Conservation (phyloP, 108 stramenopile genomes). For the Nitzschia sp. region DNA sequence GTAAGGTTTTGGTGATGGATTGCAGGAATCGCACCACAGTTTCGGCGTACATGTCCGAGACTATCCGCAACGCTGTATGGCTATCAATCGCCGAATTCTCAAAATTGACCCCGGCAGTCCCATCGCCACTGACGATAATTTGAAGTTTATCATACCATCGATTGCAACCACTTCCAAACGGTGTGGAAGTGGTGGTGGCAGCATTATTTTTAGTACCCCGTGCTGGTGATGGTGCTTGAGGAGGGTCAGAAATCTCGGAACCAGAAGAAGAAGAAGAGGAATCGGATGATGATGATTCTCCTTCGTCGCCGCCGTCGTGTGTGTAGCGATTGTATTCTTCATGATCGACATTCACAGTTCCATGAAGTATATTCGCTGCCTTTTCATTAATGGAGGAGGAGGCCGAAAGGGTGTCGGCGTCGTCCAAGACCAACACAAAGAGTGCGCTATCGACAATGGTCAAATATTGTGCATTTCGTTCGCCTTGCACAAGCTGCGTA, state of each 20-base stretch:
- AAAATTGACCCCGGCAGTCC: conserved; percentile 74
- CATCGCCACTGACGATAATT: conserved; percentile 57
- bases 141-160: conserved; percentile 92
- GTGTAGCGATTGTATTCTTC: background rate
- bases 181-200: no score
- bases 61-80: conserved; percentile 84
- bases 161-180: conserved; percentile 69
- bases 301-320: no score
- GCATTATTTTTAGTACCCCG: no score
- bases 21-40: conserved; percentile 82
- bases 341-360: conserved; percentile 34
- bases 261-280: no score
- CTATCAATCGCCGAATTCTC: conserved; percentile 89
- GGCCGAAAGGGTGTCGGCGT: conserved; percentile 43
- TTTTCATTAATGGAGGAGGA: conserved; percentile 70
- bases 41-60: conserved; percentile 86
- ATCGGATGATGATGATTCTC: no score
- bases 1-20: conserved; percentile 78
- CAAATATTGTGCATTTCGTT: conserved; percentile 57
- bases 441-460: conserved; percentile 77
- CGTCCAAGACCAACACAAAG: conserved; percentile 84
- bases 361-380: conserved; percentile 86
- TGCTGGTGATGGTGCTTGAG: no score
- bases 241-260: no score
- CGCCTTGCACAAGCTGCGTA: conserved; percentile 34